Percentiles rank a stretch among this genome's conserved stretches.
Conservation (phyloP, 139 green algal species). For the Chlorella sp. region DNA sequence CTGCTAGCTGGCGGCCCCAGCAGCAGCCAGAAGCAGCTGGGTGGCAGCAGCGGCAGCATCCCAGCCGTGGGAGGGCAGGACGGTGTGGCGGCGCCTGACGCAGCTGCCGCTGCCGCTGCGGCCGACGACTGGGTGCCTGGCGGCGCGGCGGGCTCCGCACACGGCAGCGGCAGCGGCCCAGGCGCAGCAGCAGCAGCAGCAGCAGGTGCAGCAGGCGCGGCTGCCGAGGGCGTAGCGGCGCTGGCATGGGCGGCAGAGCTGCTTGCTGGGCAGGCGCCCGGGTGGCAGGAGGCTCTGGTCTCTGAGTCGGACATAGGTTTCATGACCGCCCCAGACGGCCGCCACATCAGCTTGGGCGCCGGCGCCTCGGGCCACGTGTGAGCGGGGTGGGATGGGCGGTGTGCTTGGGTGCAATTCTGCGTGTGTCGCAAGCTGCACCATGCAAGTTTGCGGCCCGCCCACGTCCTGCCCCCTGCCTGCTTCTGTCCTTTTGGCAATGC, state of each 20-base stretch:
- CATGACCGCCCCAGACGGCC: neutral
- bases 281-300: neutral
- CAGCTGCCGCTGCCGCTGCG: no score
- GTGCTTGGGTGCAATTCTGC: neutral
- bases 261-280: neutral
- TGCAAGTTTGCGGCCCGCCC: neutral
- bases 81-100: no score
- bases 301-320: neutral
- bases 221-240: neutral
- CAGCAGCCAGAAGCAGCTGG: neutral
- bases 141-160: no score
- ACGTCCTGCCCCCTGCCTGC: neutral
- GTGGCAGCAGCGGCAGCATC: neutral
- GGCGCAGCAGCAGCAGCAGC: neutral
- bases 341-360: neutral
- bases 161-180: neutral
- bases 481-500: neutral
- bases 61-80: neutral
- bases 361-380: neutral
- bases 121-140: no score
- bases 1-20: neutral
- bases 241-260: neutral
- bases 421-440: neutral
- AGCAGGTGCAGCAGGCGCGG: no score
- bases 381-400: neutral